phyloP scores from a whole-genome alignment of 192 early-diverging fungal genomes.

The Mortierella antarctica region DNA sequence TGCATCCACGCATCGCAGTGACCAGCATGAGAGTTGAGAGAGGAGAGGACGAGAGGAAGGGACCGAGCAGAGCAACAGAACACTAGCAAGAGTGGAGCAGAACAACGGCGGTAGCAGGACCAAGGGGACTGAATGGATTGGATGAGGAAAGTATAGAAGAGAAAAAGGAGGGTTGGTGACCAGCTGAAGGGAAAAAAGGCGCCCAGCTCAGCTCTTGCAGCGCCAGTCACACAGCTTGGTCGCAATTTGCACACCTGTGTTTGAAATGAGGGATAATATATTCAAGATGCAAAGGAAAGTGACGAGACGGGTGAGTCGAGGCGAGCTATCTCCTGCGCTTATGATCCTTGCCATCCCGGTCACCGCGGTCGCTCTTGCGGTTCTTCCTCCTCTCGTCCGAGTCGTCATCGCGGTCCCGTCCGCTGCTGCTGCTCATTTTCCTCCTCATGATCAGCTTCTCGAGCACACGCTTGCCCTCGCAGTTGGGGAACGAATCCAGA shows the following conservation, averaged over 20 bases:
- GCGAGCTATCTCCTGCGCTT: slow-evolving; percentile 36
- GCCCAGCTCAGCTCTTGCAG: no score
- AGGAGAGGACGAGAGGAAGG: not conserved
- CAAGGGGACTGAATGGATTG: no score
- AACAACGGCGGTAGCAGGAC: no score
- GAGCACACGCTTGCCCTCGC: slow-evolving; percentile 89
- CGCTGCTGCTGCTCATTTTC: slow-evolving; percentile 52
- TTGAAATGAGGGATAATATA: no score
- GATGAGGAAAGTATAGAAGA: no score
- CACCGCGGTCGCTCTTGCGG: slow-evolving; percentile 40
- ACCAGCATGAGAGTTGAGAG: slow-evolving; percentile 25
- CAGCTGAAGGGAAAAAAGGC: no score
- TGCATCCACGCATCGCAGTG: slow-evolving; percentile 34
- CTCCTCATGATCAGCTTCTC: slow-evolving; percentile 74
- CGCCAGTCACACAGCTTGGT: no score
- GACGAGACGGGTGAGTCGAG: no score
- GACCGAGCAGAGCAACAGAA: not conserved
- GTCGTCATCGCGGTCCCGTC: slow-evolving; percentile 24
- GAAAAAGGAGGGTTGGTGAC: no score
- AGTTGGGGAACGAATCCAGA: slow-evolving; percentile 88
- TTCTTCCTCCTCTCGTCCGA: slow-evolving; percentile 40
- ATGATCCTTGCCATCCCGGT: slow-evolving; percentile 44
- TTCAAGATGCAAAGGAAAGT: no score
- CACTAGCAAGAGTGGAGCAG: no score
- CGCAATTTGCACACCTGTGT: no score